Percentiles rank a stretch among this genome's conserved stretches.
These are phyloP conservation scores for Epichloe gansuensis DNA, from an alignment of 2,329 filamentous ascomycete genomes.

Conservation along the genomic window DNA sequence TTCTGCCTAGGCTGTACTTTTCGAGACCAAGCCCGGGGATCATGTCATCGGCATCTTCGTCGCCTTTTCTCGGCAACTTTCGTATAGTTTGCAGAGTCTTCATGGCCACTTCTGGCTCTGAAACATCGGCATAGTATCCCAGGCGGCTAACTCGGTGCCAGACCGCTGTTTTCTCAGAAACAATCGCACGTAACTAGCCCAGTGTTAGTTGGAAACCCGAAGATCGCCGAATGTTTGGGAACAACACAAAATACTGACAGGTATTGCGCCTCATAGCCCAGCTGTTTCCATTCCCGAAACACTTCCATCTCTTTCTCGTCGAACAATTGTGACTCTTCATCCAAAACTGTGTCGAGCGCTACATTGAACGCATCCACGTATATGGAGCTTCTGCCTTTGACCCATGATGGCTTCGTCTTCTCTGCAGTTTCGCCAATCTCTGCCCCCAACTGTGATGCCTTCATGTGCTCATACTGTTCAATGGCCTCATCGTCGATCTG, in stretches of 20 bases:
- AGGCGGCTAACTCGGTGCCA: constrained; percentile 79
- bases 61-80: constrained; percentile 34
- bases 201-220: background rate
- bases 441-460: constrained; percentile 36
- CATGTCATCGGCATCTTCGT: constrained; percentile 7
- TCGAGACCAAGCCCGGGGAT: constrained; percentile 26
- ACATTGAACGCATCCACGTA: constrained; percentile 97
- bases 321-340: constrained; percentile 82
- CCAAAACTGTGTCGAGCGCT: constrained; percentile 76
- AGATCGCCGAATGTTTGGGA: background rate
- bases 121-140: constrained; percentile 72
- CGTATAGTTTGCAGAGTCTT: constrained; percentile 47
- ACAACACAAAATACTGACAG: constrained; percentile 44
- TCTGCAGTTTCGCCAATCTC: constrained; percentile 27
- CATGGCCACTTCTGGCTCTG: constrained; percentile 57
- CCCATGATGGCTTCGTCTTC: constrained; percentile 41
- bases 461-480: constrained; percentile 63
- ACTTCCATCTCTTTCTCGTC: constrained; percentile 64
- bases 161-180: constrained; percentile 77
- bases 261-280: constrained; percentile 82
- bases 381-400: constrained; percentile 71
- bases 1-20: constrained; percentile 34
- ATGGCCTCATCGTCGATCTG: constrained; percentile 60
- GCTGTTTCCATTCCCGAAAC: constrained; percentile 60
- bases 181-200: constrained; percentile 67